These are phyloP conservation scores for Trametes elegans DNA, from an alignment of 768 basidiomycete genomes.

Conservation along the genomic window DNA sequence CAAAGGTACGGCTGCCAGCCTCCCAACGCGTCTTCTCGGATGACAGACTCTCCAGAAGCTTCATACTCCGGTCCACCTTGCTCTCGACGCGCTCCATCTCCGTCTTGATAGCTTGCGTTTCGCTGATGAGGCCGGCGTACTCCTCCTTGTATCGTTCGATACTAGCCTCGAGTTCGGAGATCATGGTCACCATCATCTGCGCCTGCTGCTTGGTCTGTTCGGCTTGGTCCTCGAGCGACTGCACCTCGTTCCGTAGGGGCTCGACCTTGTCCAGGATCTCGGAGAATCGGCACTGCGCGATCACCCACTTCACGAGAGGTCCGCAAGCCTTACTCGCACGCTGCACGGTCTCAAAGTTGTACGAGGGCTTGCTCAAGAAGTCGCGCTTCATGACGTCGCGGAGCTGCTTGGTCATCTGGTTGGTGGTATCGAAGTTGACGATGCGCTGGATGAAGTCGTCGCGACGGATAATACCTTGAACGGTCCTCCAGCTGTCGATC, in stretches of 20 bases:
- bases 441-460: slow-evolving; percentile 97
- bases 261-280: slow-evolving; percentile 97
- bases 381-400: slow-evolving; percentile 92
- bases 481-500: slow-evolving; percentile 94
- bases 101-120: slow-evolving; percentile 93
- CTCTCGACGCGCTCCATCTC: slow-evolving; percentile 98
- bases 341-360: slow-evolving; percentile 94
- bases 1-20: slow-evolving; percentile 90
- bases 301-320: slow-evolving; percentile 96
- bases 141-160: slow-evolving; percentile 96
- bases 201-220: slow-evolving; percentile 96
- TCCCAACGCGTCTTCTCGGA: slow-evolving; percentile 97
- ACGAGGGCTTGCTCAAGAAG: slow-evolving; percentile 86
- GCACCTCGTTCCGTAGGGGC: slow-evolving; percentile 93
- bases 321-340: slow-evolving; percentile 96
- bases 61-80: slow-evolving; percentile 97
- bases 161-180: slow-evolving; percentile 88
- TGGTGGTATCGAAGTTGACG: slow-evolving; percentile 90
- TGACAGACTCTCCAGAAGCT: slow-evolving; percentile 87
- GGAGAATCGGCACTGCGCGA: slow-evolving; percentile 96
- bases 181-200: slow-evolving; percentile 84
- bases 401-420: slow-evolving; percentile 84
- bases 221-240: slow-evolving; percentile 88
- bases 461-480: slow-evolving; percentile 92
- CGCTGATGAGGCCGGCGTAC: slow-evolving; percentile 93